phyloP scores from a whole-genome alignment of 352 stramenopile species.

The Globisporangium yorkense region DNA sequence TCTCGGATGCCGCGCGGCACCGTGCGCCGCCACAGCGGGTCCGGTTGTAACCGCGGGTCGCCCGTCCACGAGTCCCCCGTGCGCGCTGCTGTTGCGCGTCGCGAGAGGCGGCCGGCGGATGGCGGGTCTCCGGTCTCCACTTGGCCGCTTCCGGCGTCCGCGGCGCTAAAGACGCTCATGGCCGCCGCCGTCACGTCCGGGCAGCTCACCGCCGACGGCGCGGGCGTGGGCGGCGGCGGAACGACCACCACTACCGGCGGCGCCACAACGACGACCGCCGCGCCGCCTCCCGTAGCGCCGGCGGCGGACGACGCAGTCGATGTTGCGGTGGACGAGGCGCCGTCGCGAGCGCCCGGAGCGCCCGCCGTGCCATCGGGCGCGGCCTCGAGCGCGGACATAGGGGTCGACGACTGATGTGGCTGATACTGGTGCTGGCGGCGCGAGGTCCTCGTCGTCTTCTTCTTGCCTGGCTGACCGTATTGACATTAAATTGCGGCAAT shows the following conservation, averaged over 20 bases:
- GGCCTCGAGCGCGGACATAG: conserved; percentile 1
- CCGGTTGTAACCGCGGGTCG: background rate
- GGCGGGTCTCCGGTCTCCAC: background rate
- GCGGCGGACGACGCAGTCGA: background rate
- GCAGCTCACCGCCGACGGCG: conserved; percentile 12
- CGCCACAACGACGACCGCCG: conserved; percentile 4
- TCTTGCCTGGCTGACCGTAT: no score
- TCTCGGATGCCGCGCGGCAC: conserved; percentile 22
- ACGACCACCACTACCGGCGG: conserved; percentile 6
- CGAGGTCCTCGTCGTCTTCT: background rate
- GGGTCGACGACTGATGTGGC: background rate
- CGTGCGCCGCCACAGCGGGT: conserved; percentile 15
- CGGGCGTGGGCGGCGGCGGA: conserved; percentile 6
- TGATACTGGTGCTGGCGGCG: background rate
- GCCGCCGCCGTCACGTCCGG: conserved; percentile 8
- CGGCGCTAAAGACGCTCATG: conserved; percentile 10
- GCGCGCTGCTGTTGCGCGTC: background rate
- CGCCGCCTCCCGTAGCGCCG: background rate
- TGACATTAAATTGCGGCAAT: background rate
- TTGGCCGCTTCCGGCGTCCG: background rate
- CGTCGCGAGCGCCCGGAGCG: background rate
- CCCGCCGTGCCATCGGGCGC: background rate
- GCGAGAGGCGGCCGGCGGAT: background rate
- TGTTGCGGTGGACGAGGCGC: background rate
- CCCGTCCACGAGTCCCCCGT: background rate